Percentiles rank a stretch among this genome's conserved stretches.
Conservation (phyloP, 441 rosid genomes). For the Pelargonium australe region DNA sequence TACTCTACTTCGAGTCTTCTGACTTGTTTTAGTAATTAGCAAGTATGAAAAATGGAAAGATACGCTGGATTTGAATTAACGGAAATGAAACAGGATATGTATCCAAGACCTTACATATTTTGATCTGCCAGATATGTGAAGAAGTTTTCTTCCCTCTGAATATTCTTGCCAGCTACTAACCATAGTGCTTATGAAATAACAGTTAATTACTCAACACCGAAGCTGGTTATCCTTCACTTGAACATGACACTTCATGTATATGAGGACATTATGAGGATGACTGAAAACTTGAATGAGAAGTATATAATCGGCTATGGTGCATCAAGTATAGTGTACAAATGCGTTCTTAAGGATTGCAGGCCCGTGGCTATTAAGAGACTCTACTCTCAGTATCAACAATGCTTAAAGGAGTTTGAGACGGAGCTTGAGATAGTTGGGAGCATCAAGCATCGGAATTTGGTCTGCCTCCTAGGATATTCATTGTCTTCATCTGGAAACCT, state of each 20-base stretch:
- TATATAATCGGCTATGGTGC: slow-evolving; percentile 85
- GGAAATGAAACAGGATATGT: too few species aligned
- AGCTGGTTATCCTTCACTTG: slow-evolving; percentile 87
- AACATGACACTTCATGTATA: slow-evolving; percentile 97
- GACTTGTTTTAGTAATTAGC: not conserved
- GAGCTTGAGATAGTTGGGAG: slow-evolving; percentile 86
- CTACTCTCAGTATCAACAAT: slow-evolving; percentile 76
- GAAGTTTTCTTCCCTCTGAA: too few species aligned
- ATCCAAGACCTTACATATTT: too few species aligned
- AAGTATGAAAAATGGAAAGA: not conserved
- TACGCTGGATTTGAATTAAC: not conserved
- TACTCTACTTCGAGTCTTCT: not conserved
- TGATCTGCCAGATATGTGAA: too few species aligned
- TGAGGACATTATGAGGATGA: slow-evolving; percentile 97
- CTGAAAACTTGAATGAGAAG: slow-evolving; percentile 87
- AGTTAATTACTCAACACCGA: slow-evolving; percentile 69
- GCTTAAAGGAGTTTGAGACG: slow-evolving; percentile 83
- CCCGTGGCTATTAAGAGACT: slow-evolving; percentile 92
- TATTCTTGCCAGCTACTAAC: slow-evolving; percentile 17
- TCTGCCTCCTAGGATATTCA: slow-evolving; percentile 86
- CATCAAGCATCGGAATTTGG: slow-evolving; percentile 89
- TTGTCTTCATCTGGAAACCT: slow-evolving; percentile 76
- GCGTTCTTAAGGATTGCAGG: slow-evolving; percentile 87
- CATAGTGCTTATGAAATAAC: slow-evolving; percentile 20
- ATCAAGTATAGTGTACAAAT: slow-evolving; percentile 89